Base-by-base conservation (phyloP, 2,329 filamentous ascomycete species). In the Didymella keratinophila region DNA sequence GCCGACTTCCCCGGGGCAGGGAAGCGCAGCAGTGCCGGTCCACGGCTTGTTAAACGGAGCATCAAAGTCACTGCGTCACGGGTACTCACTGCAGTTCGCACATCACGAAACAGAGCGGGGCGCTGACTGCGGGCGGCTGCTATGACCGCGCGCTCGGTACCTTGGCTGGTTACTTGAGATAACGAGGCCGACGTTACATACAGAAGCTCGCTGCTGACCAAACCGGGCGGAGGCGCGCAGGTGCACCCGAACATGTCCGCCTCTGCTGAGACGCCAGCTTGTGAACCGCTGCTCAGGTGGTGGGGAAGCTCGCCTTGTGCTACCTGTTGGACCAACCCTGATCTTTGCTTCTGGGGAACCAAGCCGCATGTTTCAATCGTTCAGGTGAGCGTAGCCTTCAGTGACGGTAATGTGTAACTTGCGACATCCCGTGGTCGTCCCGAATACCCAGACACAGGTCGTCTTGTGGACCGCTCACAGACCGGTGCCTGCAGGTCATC, bases 181-280 rank as follows among this genome's bases (percentile, higher is more conserved):
- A 73, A 73, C 66, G 71, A 73, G 69, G 52, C 69, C 69, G 66
- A 73, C 62, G 72, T 73, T 74, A 74, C 73, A 71, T 75, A 68
- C 62, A 67, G 52, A 60, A 57, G 61, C 59, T 60, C 57, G 62
- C 65, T 62, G 64, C 64, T 69, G 64, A 64, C 66, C 63, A 37
- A 63, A 58, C 45, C 60, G 64, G 50, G 50, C 55, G 55, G 64
- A 56, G 62, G 56, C 61, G 60, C 62, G 55, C 59, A 62, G 56
- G 42, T 64, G 65, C 66, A 65, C 68, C 74, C 74, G 72, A 76
- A 69, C 71, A 74, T 67, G 53, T 75, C 74, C 72, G 70, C 71
- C 61, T 56, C 63, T 67, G 63, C 68, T 69, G 71, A 69, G 68
- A 68, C 71, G 66, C 67, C 68, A 52, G 52, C 54, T 58, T 65